Evolutionary conservation across 2,329 filamentous ascomycete genomes (phyloP), one percentile per base, ranked within the genome.

Genomic region (Penicillium sclerotigenum): DNA sequence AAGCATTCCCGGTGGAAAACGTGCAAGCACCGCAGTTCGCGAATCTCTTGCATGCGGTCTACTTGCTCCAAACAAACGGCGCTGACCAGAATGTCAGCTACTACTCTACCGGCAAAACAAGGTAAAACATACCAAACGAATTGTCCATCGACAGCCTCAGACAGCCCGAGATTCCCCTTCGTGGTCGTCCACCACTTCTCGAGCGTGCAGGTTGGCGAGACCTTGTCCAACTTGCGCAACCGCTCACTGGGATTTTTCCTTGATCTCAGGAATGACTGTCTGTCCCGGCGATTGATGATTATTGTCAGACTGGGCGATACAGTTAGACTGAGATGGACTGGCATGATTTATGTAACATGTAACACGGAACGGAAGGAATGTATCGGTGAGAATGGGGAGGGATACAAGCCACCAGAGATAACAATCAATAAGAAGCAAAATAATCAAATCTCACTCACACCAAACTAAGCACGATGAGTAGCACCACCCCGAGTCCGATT

Each of bases 1-100:
- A 75, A 58, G 49, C 73, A 75, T 50, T 74, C 72, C 24, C 69
- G 67, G 53, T 75, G 73, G 51, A 75, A 75, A 18, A 75, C 71
- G 51, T 75, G 73, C 55, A 72, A 60, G 48, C 73, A 75, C 52
- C 68, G 70, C 49, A 75, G 57, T 51, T 75, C 71, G 26, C 70
- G 68, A 48, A 75, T 74, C 31, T 73, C 67, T 29, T 75, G 68
- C 4, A 60, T 61, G 33, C 64, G 70, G 13, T 66, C 62, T 33
- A 75, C 73, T 26, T 69, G 67, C 7, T 75, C 73, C n/a, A 75
- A 63, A 47, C 73, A 75, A 34, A 75, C 67, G 4, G 68, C 73
- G 55, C 73, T 75, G 53, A 14, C 24, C 31, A 37, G 22, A 11
- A 40, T 13, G 20, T 33, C 26, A 45, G 53, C 56, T 18, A 52